Base-by-base conservation (phyloP, 164 flowering plant genomes). In the Malania oleifera region DNA sequence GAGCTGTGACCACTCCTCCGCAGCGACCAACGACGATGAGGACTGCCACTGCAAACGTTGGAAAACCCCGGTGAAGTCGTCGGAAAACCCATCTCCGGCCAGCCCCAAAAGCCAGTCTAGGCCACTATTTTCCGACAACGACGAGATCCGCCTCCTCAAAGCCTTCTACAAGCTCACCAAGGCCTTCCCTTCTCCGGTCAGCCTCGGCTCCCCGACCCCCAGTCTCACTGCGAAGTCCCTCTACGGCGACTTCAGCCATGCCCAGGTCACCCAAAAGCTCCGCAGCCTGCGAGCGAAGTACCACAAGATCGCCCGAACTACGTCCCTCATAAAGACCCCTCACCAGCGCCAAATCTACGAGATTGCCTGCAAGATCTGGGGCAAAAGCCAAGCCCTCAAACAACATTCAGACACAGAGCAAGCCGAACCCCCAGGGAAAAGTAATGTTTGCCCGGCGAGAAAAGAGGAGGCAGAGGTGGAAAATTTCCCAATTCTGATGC, bases 1-100 rank as follows among this genome's bases (percentile, higher is more conserved):
- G 98, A 73, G 57, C 65, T 90, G 96, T 54, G 65, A 77, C 41
- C 83, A 77, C 61, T 23, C 64, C 5, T 38, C 69, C 7, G 46
- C 61, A 8, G 2, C n/a, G n/a, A n/a, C 41, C 43, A 13, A 19
- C 25, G 56, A 20, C 23, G 23, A 11, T 19, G 29, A 10, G 15
- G n/a, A n/a, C n/a, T n/a, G n/a, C n/a, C 6, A 9, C 35, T 9
- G 9, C 6, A 4, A 4, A 4, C 35, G 35, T 4, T 9, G 35
- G 35, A 9, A 31, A 31, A 31, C 35, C 35, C 35, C 35, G 4
- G 35, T 9, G 4, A 31, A 31, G 35, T 9, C 35, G 9, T 9
- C 35, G 35, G 35, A 31, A 31, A 31, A 9, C 35, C 35, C 35
- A 31, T 31, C 35, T 9, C n/a, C n/a, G n/a, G 35, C 9, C 35